Base-by-base conservation (phyloP, 1,284 basidiomycete genomes). In the Inonotus obliquus region DNA sequence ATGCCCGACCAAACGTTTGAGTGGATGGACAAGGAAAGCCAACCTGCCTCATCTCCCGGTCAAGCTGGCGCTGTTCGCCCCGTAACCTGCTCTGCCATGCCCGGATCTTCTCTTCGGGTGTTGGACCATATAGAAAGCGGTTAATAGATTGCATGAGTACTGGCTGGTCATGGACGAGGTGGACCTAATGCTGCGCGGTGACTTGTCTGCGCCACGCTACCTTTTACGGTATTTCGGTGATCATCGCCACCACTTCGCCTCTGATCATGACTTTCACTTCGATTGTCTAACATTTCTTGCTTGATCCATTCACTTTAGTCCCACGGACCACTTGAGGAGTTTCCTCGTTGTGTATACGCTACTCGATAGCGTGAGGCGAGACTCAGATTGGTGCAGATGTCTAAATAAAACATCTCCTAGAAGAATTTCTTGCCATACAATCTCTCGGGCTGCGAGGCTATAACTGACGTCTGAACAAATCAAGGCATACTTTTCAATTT, bases 21-120 rank as follows among this genome's bases (percentile, higher is more conserved):
- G 19, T 41, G 17, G n/a, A 14, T n/a, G 19, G 17, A n/a, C 3
- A 25, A 63, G 63, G 63, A 65, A 64, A 60, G 62, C 80, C 85
- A 75, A 96, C 94, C 86, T 96, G 91, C 77, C 87, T 88, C 79
- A 95, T 94, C 78, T 97, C 95, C 74, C 93, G 81, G 68, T 98
- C 96, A 59, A 98, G 76, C 64, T 83, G 80, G 27, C 96, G 84
- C 70, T 86, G 81, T 74, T 98, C 91, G 59, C 82, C 74, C 54
- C 91, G 86, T 63, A 98, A 77, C 73, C 92, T 94, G 19, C 78
- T 69, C 72, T 97, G 94, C 96, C 96, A 98, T 75, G 83, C 81
- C 55, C 88, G 83, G 13, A 97, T 88, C 69, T 83, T 86, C 77
- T 98, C 96, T 74, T 98, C 94, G 38, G 96, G 89, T 0, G 94